Evolutionary conservation across 352 stramenopile genomes (phyloP), one percentile per base, ranked within the genome.

Genomic region (Phytopythium aichiense): DNA sequence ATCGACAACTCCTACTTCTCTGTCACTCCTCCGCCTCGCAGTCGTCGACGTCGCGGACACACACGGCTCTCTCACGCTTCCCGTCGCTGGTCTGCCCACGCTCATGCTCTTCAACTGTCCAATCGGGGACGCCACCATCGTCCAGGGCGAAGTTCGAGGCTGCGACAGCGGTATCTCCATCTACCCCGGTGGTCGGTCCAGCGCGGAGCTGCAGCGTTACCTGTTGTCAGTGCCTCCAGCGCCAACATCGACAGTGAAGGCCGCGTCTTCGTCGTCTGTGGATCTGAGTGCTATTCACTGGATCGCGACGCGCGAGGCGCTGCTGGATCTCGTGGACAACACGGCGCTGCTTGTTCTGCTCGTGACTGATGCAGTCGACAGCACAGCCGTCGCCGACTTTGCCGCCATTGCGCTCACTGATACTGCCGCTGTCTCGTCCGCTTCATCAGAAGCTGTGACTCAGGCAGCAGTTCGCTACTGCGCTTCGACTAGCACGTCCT

Each of bases 201-300:
- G 71, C 64, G 68, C 67, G 37, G 71, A 79, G 57, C 60, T 82
- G 45, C 74, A 76, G 60, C 68, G 71, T 7, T 79, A 70, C 49
- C 66, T 75, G 49, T 58, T 76, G 15, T 65, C 63, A 13, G 38
- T 70, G 50, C 71, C 74, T 6, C 50, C 67, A 18, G 7, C 31
- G 16, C 63, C 66, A 8, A 55, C 38, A 9, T 46, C 3, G 15
- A 22, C 40, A 22, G 15, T 22, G 15, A 46, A 46, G 13, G 6
- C 40, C 49, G 4, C 23, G 8, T 31, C 49, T 6, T 31, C 16
- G 25, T 30, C 23, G 18, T 22, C 28, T 22, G 4, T 13, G 22
- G 46, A 52, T 33, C 56, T 76, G n/a, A 12, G 25, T 31, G 25
- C 18, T n/a, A 45, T 68, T 5, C 11, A 63, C 6, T 25, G 65